Evolutionary conservation across 2,329 filamentous ascomycete genomes (phyloP), one percentile per base, ranked within the genome.

Genomic region (Cladosporium phlei): DNA sequence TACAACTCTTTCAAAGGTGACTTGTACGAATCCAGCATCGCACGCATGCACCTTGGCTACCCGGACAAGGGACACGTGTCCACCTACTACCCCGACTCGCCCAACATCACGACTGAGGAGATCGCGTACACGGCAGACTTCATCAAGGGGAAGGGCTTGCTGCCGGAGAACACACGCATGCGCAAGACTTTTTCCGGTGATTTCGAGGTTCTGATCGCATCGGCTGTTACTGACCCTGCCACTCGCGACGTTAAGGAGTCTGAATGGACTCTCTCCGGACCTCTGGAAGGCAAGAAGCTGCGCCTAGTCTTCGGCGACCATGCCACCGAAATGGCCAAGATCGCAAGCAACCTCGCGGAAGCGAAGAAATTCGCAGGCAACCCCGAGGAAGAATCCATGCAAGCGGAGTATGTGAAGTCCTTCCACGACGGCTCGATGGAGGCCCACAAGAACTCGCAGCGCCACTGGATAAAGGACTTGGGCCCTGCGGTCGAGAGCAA

Each of bases 401-500:
- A 69, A 50, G 64, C 64, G 10, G 64, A 71, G 45, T 77, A 77
- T 48, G 63, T 70, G 24, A 74, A 73, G 51, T 67, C 69, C 28
- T 78, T 77, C 62, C 58, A 66, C 12, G 73, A 72, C 6, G 75
- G 75, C 8, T 72, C 72, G 3, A 63, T 77, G 49, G 62, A 73
- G 37, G 67, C 72, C 1, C 76, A 73, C 61, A 71, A 73, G 51
- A 67, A 74, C 38, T 71, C 72, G 27, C 74, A 77, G 54, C 66
- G 69, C 20, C 68, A 67, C 16, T 79, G 76, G 76, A 76, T 78
- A 38, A 66, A 68, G 38, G 74, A 79, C 56, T 75, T 72, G 51
- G 66, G 67, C 2, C 69, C 75, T 0, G 62, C 65, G 40, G 75
- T 78, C 3, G 76, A 77, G 60, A 70, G 66, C 8, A 73, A 76